phyloP scores from a whole-genome alignment of 1,284 basidiomycete genomes.

The Porodaedalea pini region DNA sequence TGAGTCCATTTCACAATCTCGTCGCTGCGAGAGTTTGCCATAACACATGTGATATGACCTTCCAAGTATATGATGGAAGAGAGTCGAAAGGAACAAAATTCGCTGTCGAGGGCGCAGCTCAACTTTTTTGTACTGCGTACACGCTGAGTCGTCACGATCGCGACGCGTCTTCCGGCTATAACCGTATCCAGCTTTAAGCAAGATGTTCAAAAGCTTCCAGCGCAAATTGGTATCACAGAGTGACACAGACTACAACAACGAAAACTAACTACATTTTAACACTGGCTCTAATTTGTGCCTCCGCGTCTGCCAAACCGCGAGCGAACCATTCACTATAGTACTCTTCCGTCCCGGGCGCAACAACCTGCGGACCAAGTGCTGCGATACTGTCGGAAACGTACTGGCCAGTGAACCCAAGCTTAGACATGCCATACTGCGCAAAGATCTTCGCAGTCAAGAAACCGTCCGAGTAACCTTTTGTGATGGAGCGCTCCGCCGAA shows the following conservation, averaged over 20 bases:
- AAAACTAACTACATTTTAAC: not conserved
- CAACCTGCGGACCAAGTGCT: slow-evolving; percentile 34
- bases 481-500: slow-evolving; percentile 28
- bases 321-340: slow-evolving; percentile 46
- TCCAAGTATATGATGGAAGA: not conserved
- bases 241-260: not conserved
- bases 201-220: too few relatives aligned
- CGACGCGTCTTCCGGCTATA: not conserved
- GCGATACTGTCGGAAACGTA: slow-evolving; percentile 52
- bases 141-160: not conserved
- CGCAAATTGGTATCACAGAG: not conserved
- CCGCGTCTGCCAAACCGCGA: slow-evolving; percentile 43
- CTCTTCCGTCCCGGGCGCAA: slow-evolving; percentile 39
- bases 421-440: slow-evolving; percentile 50
- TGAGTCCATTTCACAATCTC: not conserved
- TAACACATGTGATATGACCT: not conserved
- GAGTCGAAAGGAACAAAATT: too few relatives aligned
- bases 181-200: too few relatives aligned
- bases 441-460: slow-evolving; percentile 60
- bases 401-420: slow-evolving; percentile 63
- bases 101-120: too few relatives aligned
- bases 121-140: not conserved
- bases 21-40: not conserved
- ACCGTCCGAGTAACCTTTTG: slow-evolving; percentile 61
- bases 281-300: slow-evolving; percentile 26